Conservation (phyloP, 345 rosid genomes). For the Firmiana major region DNA sequence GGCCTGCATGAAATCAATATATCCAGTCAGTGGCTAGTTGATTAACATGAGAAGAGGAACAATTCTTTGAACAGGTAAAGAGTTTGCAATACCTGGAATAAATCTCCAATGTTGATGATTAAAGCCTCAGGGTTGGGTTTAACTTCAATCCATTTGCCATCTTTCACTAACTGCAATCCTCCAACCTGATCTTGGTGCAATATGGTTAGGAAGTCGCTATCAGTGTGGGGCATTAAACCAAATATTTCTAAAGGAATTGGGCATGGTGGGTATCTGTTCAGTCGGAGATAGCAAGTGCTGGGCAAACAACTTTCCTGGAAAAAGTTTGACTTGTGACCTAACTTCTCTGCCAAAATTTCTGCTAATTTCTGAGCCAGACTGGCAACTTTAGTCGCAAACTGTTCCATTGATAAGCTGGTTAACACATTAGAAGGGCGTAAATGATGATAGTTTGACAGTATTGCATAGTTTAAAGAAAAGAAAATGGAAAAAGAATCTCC, state of each 20-base stretch:
- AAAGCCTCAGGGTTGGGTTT: slow-evolving; percentile 82
- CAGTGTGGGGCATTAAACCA: slow-evolving; percentile 93
- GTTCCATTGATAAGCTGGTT: slow-evolving; percentile 60
- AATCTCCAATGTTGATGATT: slow-evolving; percentile 81
- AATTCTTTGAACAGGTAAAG: neutral
- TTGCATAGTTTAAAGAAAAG: neutral
- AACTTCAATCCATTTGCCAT: slow-evolving; percentile 78
- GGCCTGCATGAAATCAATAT: slow-evolving; percentile 40
- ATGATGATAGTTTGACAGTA: neutral
- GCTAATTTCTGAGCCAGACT: slow-evolving; percentile 59
- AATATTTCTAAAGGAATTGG: slow-evolving; percentile 43
- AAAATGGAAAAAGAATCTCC: neutral
- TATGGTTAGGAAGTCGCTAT: slow-evolving; percentile 93
- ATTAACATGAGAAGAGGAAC: neutral
- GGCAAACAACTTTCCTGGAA: slow-evolving; percentile 65
- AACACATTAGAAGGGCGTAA: neutral
- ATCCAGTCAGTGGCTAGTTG: neutral
- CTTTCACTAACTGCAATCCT: slow-evolving; percentile 78
- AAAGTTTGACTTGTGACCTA: slow-evolving; percentile 47
- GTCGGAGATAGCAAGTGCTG: slow-evolving; percentile 73
- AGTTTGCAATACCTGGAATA: slow-evolving; percentile 56
- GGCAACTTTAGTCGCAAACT: slow-evolving; percentile 58
- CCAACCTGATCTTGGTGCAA: slow-evolving; percentile 87
- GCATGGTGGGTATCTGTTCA: slow-evolving; percentile 89
- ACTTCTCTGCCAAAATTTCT: slow-evolving; percentile 58